Conservation (phyloP, 805 yeast genomes). For the Naumovozyma castellii region DNA sequence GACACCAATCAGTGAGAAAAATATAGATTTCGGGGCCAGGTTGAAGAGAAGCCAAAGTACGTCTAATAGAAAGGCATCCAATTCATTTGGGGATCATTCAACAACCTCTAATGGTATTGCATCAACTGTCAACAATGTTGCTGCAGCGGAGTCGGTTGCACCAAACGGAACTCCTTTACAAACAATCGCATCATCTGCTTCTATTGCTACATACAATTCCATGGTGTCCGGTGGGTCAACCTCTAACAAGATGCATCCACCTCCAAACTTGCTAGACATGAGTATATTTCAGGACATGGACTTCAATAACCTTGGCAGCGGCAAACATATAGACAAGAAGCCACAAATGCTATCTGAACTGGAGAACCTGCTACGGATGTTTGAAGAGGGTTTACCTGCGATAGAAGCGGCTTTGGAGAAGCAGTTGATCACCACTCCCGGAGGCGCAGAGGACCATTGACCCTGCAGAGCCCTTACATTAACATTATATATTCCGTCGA, state of each 20-base stretch:
- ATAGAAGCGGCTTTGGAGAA: slow-evolving; percentile 23
- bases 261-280: slow-evolving; percentile 21
- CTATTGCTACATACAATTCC: not conserved
- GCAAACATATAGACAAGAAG: slow-evolving; percentile 19
- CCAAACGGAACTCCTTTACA: not conserved
- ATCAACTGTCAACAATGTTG: not conserved
- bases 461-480: not conserved
- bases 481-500: not conserved
- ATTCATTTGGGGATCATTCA: slow-evolving; percentile 1
- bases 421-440: slow-evolving; percentile 9
- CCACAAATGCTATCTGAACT: slow-evolving; percentile 26
- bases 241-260: slow-evolving; percentile 14
- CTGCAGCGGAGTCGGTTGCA: not conserved
- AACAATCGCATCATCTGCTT: not conserved
- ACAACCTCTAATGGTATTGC: not conserved
- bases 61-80: slow-evolving; percentile 10
- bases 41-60: slow-evolving; percentile 19
- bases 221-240: not conserved
- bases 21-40: slow-evolving; percentile 21
- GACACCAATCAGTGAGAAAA: slow-evolving; percentile 71
- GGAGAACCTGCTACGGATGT: slow-evolving; percentile 19
- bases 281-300: slow-evolving; percentile 25
- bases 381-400: slow-evolving; percentile 25
- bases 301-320: slow-evolving; percentile 4
- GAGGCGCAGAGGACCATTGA: not conserved